Evolutionary conservation across 2,329 filamentous ascomycete species (phyloP).

Genomic region (Sarocladium oryzae): DNA sequence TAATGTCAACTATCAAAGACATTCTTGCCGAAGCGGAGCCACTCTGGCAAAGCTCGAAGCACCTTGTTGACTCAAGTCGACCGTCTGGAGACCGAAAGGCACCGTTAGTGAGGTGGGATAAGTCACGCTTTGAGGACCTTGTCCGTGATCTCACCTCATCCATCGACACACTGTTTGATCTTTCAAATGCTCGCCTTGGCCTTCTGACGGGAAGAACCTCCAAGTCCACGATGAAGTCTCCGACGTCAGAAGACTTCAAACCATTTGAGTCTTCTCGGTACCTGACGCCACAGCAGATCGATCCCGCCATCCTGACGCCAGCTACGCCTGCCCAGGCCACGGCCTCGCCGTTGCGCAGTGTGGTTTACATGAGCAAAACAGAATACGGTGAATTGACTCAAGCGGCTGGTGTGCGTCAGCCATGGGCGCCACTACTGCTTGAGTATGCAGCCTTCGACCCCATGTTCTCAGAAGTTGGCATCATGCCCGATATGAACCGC

Average conservation of each 20-base stretch:
- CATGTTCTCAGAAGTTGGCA: conserved; percentile 55
- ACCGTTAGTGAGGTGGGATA: conserved; percentile 58
- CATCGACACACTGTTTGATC: conserved; percentile 73
- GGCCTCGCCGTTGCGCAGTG: conserved; percentile 32
- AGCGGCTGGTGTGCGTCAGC: conserved; percentile 28
- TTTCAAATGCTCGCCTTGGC: conserved; percentile 58
- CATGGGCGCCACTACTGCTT: conserved; percentile 55
- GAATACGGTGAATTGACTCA: conserved; percentile 43
- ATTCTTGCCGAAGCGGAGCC: conserved; percentile 70
- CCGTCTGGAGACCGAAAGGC: conserved; percentile 46
- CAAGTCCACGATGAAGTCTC: conserved; percentile 28
- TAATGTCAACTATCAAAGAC: conserved; percentile 75
- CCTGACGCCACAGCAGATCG: conserved; percentile 54
- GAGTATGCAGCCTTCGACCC: conserved; percentile 64
- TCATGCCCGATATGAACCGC: conserved; percentile 57
- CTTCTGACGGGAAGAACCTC: conserved; percentile 24
- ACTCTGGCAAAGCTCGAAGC: conserved; percentile 58
- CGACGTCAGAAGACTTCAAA: conserved; percentile 37
- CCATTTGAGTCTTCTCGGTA: conserved; percentile 55
- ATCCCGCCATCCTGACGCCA: conserved; percentile 46
- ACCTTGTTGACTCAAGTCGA: conserved; percentile 31
- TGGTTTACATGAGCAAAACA: conserved; percentile 43
- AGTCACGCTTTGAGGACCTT: conserved; percentile 67
- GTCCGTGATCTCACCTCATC: conserved; percentile 68
- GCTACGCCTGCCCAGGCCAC: conserved; percentile 33